A percentile compares a stretch with the other conserved stretches of the same genome.
These are phyloP conservation scores for Stephania japonica DNA, from an alignment of 164 flowering plant genomes.

Conservation along the genomic window DNA sequence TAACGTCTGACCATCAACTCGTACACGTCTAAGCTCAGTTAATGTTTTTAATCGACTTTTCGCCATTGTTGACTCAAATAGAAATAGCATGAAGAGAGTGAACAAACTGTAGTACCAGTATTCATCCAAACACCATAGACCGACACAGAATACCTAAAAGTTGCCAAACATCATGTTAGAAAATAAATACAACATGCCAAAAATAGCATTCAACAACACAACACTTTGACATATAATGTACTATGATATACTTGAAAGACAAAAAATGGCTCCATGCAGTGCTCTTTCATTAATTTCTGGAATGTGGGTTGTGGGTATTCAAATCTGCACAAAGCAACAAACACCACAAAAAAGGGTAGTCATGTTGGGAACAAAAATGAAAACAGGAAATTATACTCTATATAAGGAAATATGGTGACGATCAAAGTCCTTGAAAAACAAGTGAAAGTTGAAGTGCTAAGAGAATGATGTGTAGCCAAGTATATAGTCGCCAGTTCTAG, in stretches of 20 bases:
- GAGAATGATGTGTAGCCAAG: neutral
- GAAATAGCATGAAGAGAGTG: slow-evolving; percentile 91
- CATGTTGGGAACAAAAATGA: neutral
- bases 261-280: slow-evolving; percentile 96
- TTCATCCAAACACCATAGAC: slow-evolving; percentile 99
- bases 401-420: neutral
- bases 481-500: neutral
- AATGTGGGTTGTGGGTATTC: slow-evolving; percentile 99
- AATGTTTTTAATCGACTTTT: slow-evolving; percentile 89
- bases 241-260: slow-evolving; percentile 82
- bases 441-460: neutral
- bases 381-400: neutral
- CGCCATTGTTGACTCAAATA: slow-evolving; percentile 99
- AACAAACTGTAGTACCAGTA: slow-evolving; percentile 98
- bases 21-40: slow-evolving; percentile 90
- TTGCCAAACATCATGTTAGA: neutral
- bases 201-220: neutral
- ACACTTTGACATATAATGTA: slow-evolving; percentile 14
- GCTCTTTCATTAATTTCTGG: slow-evolving; percentile 92
- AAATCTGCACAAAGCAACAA: slow-evolving; percentile 46
- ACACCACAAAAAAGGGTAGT: neutral
- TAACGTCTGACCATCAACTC: slow-evolving; percentile 79
- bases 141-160: slow-evolving; percentile 90
- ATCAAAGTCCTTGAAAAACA: neutral
- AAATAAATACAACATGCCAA: neutral